A percentile compares a stretch with the other conserved stretches of the same genome.
Evolutionary conservation across 768 basidiomycete genomes (phyloP).

Genomic region (Xerocomellus dryophilus): DNA sequence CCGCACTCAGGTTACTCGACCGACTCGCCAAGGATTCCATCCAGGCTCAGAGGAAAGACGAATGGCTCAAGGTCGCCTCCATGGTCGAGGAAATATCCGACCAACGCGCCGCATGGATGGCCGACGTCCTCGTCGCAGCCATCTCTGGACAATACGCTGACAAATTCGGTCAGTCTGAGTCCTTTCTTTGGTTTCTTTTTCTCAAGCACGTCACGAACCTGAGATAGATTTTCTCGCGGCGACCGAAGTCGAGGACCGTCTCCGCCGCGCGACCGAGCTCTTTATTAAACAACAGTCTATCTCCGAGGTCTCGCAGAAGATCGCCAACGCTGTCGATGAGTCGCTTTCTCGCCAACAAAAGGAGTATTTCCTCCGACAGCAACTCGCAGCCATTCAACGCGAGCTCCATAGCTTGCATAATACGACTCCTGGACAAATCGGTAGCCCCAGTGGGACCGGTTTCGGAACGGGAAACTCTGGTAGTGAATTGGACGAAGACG

Average conservation of each 20-base stretch:
- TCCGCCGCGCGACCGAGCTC: slow-evolving; percentile 64
- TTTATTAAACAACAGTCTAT: slow-evolving; percentile 76
- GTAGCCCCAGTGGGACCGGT: slow-evolving; percentile 14
- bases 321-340: slow-evolving; percentile 77
- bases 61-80: slow-evolving; percentile 62
- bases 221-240: slow-evolving; percentile 57
- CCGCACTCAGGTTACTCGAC: slow-evolving; percentile 65
- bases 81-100: slow-evolving; percentile 73
- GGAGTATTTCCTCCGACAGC: slow-evolving; percentile 81
- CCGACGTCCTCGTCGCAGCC: slow-evolving; percentile 66
- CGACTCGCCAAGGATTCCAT: slow-evolving; percentile 47
- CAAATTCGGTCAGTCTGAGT: slow-evolving; percentile 55
- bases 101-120: slow-evolving; percentile 67
- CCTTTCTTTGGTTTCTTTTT: neutral
- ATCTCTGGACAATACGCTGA: slow-evolving; percentile 62
- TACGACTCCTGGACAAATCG: slow-evolving; percentile 22
- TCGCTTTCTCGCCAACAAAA: slow-evolving; percentile 86
- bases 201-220: neutral
- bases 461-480: slow-evolving; percentile 26
- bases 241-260: slow-evolving; percentile 56
- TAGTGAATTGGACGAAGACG: slow-evolving; percentile 71
- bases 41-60: slow-evolving; percentile 55
- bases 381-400: slow-evolving; percentile 75
- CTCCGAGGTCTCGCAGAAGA: slow-evolving; percentile 77
- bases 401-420: slow-evolving; percentile 61